Base-by-base conservation (phyloP, 805 yeast genomes). In the Ogataea naganishii region DNA sequence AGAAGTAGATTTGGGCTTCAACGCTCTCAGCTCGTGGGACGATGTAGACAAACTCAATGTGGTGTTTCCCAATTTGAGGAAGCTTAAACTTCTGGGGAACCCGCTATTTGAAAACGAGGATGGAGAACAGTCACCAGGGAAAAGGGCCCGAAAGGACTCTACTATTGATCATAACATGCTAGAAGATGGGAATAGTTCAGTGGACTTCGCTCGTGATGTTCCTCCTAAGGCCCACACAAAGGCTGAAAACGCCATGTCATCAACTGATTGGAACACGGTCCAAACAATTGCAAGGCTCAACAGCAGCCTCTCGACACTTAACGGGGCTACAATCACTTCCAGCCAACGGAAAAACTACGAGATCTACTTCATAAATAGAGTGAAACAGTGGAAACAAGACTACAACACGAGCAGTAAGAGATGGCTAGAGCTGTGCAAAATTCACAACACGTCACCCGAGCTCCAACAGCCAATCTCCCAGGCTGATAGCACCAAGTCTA, bases 341-440 rank as follows among this genome's bases (percentile, higher is more conserved):
- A 62, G 53, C 2, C 80, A 75, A 28, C 60, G 85, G 12, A 39
- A 35, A 5, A 80, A 77, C 39, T 79, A 82, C 1, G 95, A 85
- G 47, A 47, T 81, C 4, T 83, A 69, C 45, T 75, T 80, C 36
- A 56, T 80, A 18, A 62, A 75, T 5, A 63, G 63, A 36, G 70
- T 80, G 0, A 46, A 43, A n/a, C 35, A 43, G 13, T 44, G 45
- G 6, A 46, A 51, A 5, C 40, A 58, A 29, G 24, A 24, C 1
- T 60, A 52, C 24, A 40, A 53, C 23, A 20, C 32, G 2, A 33
- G 33, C 15, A 17, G 40, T 3, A n/a, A 20, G 13, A 46, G 69
- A 18, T 77, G 80, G 80, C 24, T 29, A 3, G 20, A 49, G 16
- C 59, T 73, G n/a, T 44, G 56, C 7, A 23, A 35, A 3, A 57